Evolutionary conservation across 352 stramenopile genomes (phyloP).

Genomic region (Phytophthora cryptogea): DNA sequence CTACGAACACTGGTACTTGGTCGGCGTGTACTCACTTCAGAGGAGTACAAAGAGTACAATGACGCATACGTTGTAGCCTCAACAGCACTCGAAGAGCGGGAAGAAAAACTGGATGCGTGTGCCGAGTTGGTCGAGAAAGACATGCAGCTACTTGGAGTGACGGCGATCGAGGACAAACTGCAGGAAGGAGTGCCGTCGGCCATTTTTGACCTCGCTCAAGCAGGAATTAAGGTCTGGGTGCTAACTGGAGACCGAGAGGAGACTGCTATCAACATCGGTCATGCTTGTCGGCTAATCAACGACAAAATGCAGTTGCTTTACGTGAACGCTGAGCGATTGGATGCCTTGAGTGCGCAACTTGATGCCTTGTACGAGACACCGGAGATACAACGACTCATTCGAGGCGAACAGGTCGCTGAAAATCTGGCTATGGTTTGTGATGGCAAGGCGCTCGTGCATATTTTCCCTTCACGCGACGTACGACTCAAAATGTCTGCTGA

Average conservation of each 20-base stretch:
- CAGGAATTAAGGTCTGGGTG: conserved; percentile 98
- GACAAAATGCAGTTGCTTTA: conserved; percentile 73
- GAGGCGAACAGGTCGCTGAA: conserved; percentile 35
- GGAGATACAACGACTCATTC: conserved; percentile 52
- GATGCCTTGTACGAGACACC: conserved; percentile 46
- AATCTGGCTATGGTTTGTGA: conserved; percentile 72
- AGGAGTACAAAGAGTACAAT: conserved; percentile 69
- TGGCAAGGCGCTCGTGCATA: conserved; percentile 65
- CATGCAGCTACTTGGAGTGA: conserved; percentile 90
- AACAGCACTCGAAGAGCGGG: conserved; percentile 53
- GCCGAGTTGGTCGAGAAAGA: conserved; percentile 70
- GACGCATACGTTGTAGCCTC: conserved; percentile 54
- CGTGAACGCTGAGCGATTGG: conserved; percentile 55
- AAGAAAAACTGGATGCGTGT: conserved; percentile 55
- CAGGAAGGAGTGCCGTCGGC: conserved; percentile 94
- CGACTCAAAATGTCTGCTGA: conserved; percentile 43
- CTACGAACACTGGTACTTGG: conserved; percentile 82
- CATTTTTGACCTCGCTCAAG: conserved; percentile 92
- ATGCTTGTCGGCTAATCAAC: conserved; percentile 78
- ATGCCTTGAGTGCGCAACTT: conserved; percentile 49
- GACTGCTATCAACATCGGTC: conserved; percentile 98
- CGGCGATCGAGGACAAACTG: conserved; percentile 96
- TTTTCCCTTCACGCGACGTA: conserved; percentile 65
- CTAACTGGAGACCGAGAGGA: conserved; percentile 98
- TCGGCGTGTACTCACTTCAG: conserved; percentile 43